Evolutionary conservation across 2,329 filamentous ascomycete genomes (phyloP), one percentile per base, ranked within the genome.

Genomic region (Penicillium sp.): DNA sequence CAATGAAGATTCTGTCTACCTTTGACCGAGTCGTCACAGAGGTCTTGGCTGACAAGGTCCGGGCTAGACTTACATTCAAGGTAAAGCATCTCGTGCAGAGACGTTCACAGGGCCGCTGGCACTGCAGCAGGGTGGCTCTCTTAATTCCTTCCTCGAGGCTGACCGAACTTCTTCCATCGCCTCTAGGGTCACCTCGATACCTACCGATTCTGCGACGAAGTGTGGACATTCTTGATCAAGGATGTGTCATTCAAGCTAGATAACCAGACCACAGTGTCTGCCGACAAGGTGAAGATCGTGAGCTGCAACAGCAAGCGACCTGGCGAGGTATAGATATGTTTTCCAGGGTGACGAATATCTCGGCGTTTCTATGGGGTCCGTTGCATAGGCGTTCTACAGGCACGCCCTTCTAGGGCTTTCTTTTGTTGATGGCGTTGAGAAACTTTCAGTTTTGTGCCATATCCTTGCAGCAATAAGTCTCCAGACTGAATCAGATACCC

Each of bases 241-340:
- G 93, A 97, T 54, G 90, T 97, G 40, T 89, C 84, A n/a, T 97
- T 98, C 74, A 98, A 98, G 73, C 84, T 97, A 73, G 91, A 97
- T 57, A 87, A 85, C 53, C 80, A 79, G 41, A 79, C 82, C 46
- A 79, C 80, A 1, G 81, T 97, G 10, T 73, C 79, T 25, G 89
- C 90, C 14, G 91, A 96, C 63, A 91, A 89, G 66, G 87, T 98
- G 69, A 97, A 97, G 81, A 98, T 98, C 55, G 93, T 98, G 34
- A 94, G 87, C 70, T 97, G 91, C 70, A 95, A 94, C 62, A 90
- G 90, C 54, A 96, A 96, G 76, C 78, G 80, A 48, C 81, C 80
- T 35, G 80, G 80, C 7, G 80, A 84, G 62, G 60, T 43, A 29
- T 70, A 51, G 53, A 15, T 14, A 16, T 15, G 10, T 6, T 8